Percentiles rank a stretch among this genome's conserved stretches.
These are phyloP conservation scores for Tulasnella sp. DNA, from an alignment of 768 basidiomycete genomes.

Conservation along the genomic window DNA sequence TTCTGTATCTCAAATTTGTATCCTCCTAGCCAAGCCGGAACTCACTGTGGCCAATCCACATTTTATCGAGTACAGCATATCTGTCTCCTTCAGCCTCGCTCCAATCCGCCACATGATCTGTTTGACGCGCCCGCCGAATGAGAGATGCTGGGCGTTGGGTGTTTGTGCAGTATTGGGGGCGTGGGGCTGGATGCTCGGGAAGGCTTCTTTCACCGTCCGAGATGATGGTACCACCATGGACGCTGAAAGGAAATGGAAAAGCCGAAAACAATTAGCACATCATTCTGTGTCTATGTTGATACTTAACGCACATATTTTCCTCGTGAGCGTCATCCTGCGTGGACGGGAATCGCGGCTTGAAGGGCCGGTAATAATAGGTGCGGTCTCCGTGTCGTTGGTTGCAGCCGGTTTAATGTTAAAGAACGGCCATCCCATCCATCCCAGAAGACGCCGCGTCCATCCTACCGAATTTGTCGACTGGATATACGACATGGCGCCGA, in stretches of 20 bases:
- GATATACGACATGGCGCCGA: slow-evolving; percentile 45
- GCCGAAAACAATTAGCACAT: too few relatives aligned
- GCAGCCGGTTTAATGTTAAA: too few relatives aligned
- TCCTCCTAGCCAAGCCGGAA: neutral
- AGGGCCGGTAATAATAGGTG: too few relatives aligned
- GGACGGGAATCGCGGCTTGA: too few relatives aligned
- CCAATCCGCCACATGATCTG: slow-evolving; percentile 66
- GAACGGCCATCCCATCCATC: too few relatives aligned
- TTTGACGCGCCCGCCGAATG: slow-evolving; percentile 48
- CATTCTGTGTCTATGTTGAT: too few relatives aligned
- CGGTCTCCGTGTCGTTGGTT: too few relatives aligned
- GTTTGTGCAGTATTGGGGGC: slow-evolving; percentile 81
- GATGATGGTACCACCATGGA: neutral
- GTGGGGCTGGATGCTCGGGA: slow-evolving; percentile 73
- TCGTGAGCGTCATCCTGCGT: too few relatives aligned
- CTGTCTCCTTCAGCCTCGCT: slow-evolving; percentile 50
- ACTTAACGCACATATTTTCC: too few relatives aligned
- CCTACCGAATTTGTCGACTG: too few relatives aligned
- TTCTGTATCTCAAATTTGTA: slow-evolving; percentile 20
- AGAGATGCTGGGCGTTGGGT: slow-evolving; percentile 49
- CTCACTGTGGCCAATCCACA: slow-evolving; percentile 36
- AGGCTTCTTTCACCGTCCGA: slow-evolving; percentile 31
- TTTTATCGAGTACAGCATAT: slow-evolving; percentile 81
- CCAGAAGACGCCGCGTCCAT: too few relatives aligned
- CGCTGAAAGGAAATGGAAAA: neutral